phyloP scores from a whole-genome alignment of 1,139 yeast species.

The Arxiozyma heterogenica region DNA sequence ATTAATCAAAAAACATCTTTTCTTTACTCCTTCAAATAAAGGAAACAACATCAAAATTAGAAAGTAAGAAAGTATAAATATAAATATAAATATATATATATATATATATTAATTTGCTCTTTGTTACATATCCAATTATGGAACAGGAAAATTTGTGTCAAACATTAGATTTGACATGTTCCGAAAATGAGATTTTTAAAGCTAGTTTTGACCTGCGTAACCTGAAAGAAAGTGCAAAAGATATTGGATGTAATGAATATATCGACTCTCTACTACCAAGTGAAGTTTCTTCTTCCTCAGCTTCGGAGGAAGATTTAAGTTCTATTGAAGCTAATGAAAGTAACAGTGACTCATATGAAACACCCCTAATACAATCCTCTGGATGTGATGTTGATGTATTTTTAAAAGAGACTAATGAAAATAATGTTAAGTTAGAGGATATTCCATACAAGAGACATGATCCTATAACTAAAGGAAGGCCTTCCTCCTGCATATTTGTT shows the following conservation, averaged over 20 bases:
- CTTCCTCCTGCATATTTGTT: constrained; percentile 83
- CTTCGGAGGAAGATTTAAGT: constrained; percentile 13
- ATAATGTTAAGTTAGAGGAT: not conserved
- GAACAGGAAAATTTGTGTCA: not conserved
- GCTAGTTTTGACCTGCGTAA: not conserved
- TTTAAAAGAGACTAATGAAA: not conserved
- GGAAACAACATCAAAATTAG: too few species aligned
- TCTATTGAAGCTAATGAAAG: not conserved
- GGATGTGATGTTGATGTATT: not conserved
- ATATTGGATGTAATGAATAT: constrained; percentile 12
- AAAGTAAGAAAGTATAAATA: too few species aligned
- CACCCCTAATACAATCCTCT: not conserved
- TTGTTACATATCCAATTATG: not conserved
- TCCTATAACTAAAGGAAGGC: constrained; percentile 37
- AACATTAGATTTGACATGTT: not conserved
- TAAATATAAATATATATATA: too few species aligned
- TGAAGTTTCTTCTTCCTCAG: constrained; percentile 14
- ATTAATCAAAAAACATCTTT: too few species aligned
- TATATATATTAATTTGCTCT: not conserved
- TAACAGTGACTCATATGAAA: not conserved
- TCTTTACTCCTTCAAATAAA: too few species aligned
- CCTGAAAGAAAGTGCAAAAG: not conserved
- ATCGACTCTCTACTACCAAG: constrained; percentile 14
- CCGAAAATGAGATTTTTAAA: not conserved
- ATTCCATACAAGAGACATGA: not conserved